A percentile compares a stretch with the other conserved stretches of the same genome.
These are phyloP conservation scores for Aspergillus quadricinctus DNA, from an alignment of 2,329 filamentous ascomycete genomes.

Conservation along the genomic window DNA sequence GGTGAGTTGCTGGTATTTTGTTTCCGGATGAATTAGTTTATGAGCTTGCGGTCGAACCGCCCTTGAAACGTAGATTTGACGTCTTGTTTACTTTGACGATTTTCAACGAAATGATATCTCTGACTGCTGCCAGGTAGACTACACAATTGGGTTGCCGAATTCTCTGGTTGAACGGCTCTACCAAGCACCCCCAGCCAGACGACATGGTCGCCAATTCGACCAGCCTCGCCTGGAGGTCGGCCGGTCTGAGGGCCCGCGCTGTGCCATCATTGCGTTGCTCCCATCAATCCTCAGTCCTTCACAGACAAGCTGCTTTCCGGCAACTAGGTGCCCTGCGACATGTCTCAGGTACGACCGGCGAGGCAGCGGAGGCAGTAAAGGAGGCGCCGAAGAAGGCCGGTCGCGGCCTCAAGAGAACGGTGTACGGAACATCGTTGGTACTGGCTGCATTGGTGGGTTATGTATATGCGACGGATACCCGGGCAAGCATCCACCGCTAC, in stretches of 20 bases:
- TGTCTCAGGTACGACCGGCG: constrained; percentile 10
- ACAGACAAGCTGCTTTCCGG: neutral
- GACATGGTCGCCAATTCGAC: constrained; percentile 21
- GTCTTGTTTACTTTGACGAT: no score
- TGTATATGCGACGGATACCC: constrained; percentile 69
- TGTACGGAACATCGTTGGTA: constrained; percentile 50
- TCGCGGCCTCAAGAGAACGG: constrained; percentile 23
- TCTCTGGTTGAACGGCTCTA: neutral
- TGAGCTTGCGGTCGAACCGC: neutral
- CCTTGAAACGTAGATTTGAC: neutral
- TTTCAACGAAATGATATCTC: neutral
- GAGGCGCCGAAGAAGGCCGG: constrained; percentile 26
- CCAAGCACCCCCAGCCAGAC: neutral
- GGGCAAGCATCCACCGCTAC: constrained; percentile 66
- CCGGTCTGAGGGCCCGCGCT: constrained; percentile 22
- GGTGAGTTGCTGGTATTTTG: neutral
- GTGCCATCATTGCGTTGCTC: constrained; percentile 19
- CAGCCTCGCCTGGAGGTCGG: constrained; percentile 22
- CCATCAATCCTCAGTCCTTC: constrained; percentile 18
- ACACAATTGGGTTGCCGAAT: neutral
- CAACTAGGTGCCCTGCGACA: constrained; percentile 6
- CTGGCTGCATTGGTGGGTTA: constrained; percentile 51
- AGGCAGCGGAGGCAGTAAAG: constrained; percentile 6
- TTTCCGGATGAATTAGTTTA: no score
- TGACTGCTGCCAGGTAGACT: constrained; percentile 2